Percentiles rank a stretch among this genome's conserved stretches.
Evolutionary conservation across 208 protist species (phyloP).

Genomic region (Trypanosoma vivax): DNA sequence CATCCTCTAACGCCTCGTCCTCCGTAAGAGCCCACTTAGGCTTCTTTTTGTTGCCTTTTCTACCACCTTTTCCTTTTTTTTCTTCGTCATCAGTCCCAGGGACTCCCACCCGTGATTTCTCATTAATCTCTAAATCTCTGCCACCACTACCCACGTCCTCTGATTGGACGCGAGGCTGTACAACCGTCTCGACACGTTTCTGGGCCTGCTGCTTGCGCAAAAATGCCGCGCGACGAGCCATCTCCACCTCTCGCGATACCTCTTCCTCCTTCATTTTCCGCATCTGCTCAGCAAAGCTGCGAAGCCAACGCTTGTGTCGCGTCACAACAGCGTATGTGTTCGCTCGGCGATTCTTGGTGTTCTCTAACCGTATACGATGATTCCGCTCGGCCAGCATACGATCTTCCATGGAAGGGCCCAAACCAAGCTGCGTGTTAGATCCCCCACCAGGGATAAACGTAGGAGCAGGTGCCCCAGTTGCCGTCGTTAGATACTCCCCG

Average conservation of each 20-base stretch:
- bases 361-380: conserved; percentile 35
- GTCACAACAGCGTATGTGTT: conserved; percentile 52
- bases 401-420: conserved; percentile 58
- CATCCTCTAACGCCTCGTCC: conserved; percentile 83
- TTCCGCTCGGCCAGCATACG: conserved; percentile 37
- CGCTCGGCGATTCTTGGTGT: conserved; percentile 33
- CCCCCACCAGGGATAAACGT: conserved; percentile 60
- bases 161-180: conserved; percentile 7
- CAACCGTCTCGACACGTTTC: conserved; percentile 2
- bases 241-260: conserved; percentile 52
- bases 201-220: conserved; percentile 32
- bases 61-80: conserved; percentile 15
- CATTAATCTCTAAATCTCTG: neutral
- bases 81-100: conserved; percentile 4
- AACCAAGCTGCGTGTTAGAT: conserved; percentile 46
- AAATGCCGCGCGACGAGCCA: conserved; percentile 37
- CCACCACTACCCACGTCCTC: neutral
- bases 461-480: conserved; percentile 4
- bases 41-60: conserved; percentile 48
- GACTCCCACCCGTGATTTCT: neutral
- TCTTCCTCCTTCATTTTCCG: conserved; percentile 77
- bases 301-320: conserved; percentile 80
- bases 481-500: neutral
- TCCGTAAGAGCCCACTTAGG: conserved; percentile 90
- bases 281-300: conserved; percentile 71